Evolutionary conservation across 1,284 basidiomycete species (phyloP).

Genomic region (Cryptococcus sp.): DNA sequence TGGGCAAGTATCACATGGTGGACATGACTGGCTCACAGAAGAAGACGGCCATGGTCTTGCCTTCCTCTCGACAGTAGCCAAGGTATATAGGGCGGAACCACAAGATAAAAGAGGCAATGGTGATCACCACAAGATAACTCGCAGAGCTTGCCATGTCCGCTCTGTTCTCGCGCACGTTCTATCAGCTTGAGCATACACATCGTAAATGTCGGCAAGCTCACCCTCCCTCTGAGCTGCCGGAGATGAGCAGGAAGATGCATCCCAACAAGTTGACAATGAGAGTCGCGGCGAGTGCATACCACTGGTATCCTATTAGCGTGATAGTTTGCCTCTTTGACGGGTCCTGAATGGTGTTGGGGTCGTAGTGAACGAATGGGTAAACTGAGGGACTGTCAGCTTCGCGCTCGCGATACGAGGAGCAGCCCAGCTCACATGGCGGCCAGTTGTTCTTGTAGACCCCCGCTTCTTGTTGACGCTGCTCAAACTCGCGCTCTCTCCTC

Average conservation of each 20-base stretch:
- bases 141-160: conserved; percentile 39
- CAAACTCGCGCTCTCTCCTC: conserved; percentile 34
- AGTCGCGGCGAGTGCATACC: conserved; percentile 76
- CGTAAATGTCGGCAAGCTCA: conserved; percentile 24
- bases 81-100: conserved; percentile 98
- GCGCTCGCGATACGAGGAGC: not conserved
- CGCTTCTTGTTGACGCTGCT: conserved; percentile 32
- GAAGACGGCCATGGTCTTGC: conserved; percentile 51
- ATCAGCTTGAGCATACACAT: conserved; percentile 19
- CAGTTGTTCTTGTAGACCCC: conserved; percentile 49
- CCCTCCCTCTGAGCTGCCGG: conserved; percentile 74
- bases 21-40: conserved; percentile 56
- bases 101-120: conserved; percentile 76
- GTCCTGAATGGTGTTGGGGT: conserved; percentile 70
- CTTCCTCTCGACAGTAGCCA: conserved; percentile 86
- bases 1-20: not conserved
- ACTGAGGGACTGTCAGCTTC: conserved; percentile 56
- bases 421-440: conserved; percentile 46
- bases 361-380: conserved; percentile 91
- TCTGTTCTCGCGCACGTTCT: conserved; percentile 12
- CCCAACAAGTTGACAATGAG: conserved; percentile 87
- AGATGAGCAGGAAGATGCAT: conserved; percentile 80
- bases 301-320: conserved; percentile 82
- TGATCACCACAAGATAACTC: conserved; percentile 76
- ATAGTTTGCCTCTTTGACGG: conserved; percentile 79